phyloP scores from a whole-genome alignment of 208 protist species.

The Trypanosomatidae sp. region DNA sequence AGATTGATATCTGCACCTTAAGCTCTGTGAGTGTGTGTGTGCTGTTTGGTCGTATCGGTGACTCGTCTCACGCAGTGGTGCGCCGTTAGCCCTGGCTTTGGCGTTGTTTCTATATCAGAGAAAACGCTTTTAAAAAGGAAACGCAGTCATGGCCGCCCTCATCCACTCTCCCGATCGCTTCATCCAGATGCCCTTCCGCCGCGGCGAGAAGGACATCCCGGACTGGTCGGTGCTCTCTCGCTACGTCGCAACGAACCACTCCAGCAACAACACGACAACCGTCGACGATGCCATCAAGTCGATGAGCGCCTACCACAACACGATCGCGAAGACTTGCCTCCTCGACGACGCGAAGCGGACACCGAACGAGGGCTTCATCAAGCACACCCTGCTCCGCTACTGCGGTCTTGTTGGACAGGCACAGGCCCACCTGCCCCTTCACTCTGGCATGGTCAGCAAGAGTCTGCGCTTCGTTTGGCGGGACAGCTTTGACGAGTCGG shows the following conservation, averaged over 20 bases:
- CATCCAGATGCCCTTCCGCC: slow-evolving; percentile 73
- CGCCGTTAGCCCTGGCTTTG: too few species aligned
- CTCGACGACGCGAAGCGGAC: slow-evolving; percentile 40
- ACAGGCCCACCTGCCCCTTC: slow-evolving; percentile 74
- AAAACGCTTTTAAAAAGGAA: too few species aligned
- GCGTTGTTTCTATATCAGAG: too few species aligned
- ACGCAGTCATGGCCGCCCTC: slow-evolving; percentile 18
- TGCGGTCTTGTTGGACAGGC: slow-evolving; percentile 72
- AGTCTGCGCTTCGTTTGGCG: slow-evolving; percentile 63
- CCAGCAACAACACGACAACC: slow-evolving; percentile 59
- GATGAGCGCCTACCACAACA: slow-evolving; percentile 70
- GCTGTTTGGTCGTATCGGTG: too few species aligned
- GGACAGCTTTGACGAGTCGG: slow-evolving; percentile 68
- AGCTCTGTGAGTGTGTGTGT: too few species aligned
- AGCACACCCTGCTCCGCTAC: slow-evolving; percentile 66
- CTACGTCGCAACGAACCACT: slow-evolving; percentile 65
- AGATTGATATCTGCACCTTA: too few species aligned
- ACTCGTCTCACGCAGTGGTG: too few species aligned
- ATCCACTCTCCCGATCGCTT: slow-evolving; percentile 63
- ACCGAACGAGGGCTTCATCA: slow-evolving; percentile 65
- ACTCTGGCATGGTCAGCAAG: slow-evolving; percentile 51
- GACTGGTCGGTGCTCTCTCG: slow-evolving; percentile 69
- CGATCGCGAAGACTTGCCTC: slow-evolving; percentile 63
- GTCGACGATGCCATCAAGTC: slow-evolving; percentile 60
- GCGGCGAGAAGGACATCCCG: slow-evolving; percentile 57